Percentiles rank a stretch among this genome's conserved stretches.
Conservation (phyloP, 2,329 filamentous ascomycete species). For the Thelonectria blattea region DNA sequence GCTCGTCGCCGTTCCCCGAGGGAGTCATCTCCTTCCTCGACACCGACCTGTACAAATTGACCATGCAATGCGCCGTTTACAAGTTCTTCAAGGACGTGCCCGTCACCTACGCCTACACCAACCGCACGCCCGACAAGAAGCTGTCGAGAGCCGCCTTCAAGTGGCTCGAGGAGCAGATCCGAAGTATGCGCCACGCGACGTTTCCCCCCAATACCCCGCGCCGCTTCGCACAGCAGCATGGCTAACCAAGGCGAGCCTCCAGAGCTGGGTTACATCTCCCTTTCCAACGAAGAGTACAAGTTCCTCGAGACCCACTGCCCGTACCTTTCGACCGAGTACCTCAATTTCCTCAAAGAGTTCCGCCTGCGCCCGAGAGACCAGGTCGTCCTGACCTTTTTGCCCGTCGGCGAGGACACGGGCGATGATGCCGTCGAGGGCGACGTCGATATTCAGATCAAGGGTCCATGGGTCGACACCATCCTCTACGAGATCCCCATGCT, state of each 20-base stretch:
- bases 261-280: conserved; percentile 83
- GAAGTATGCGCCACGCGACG: conserved; percentile 59
- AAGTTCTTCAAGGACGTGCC: conserved; percentile 85
- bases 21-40: conserved; percentile 84
- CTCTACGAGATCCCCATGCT: conserved; percentile 96
- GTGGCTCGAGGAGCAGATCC: conserved; percentile 86
- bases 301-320: conserved; percentile 81
- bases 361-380: conserved; percentile 82
- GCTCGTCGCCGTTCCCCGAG: conserved; percentile 71
- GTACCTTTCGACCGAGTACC: conserved; percentile 79
- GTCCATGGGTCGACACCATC: conserved; percentile 92
- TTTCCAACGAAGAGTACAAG: conserved; percentile 78
- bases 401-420: conserved; percentile 61
- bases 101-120: conserved; percentile 93
- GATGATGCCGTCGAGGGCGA: conserved; percentile 73
- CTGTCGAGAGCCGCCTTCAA: conserved; percentile 80
- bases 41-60: conserved; percentile 91
- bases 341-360: conserved; percentile 83
- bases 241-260: conserved; percentile 35
- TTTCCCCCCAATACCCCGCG: too few species aligned
- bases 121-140: conserved; percentile 93
- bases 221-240: not conserved
- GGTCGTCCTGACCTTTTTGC: conserved; percentile 71
- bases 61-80: conserved; percentile 96
- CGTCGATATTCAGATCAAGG: conserved; percentile 76